Conservation (phyloP, 768 basidiomycete genomes). For the Boletus rubescentipes region DNA sequence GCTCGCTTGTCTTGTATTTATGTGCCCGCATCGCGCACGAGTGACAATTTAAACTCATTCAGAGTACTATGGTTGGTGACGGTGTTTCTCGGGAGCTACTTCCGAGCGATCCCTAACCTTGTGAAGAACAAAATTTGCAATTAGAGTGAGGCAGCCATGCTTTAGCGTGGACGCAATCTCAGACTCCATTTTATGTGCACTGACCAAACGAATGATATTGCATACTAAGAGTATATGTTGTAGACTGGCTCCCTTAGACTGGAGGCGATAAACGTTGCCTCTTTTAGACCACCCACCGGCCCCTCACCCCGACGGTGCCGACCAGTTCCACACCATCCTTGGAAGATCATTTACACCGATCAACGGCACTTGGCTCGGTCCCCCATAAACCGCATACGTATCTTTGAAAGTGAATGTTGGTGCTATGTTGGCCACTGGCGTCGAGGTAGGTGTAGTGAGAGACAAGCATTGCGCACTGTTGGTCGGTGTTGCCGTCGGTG, state of each 20-base stretch:
- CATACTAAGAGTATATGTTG: background rate
- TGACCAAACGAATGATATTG: background rate
- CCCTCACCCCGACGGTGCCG: slow-evolving; percentile 7
- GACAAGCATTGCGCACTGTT: slow-evolving; percentile 26
- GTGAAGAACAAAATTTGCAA: background rate
- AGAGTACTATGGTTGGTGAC: too few species aligned
- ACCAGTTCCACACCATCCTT: slow-evolving; percentile 22
- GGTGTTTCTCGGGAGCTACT: background rate
- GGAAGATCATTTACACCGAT: slow-evolving; percentile 17
- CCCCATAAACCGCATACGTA: slow-evolving; percentile 19
- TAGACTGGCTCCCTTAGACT: background rate
- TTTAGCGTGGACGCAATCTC: background rate
- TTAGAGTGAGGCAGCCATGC: background rate
- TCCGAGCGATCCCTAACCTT: background rate
- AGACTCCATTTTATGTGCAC: background rate
- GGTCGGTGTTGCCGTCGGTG: slow-evolving; percentile 27
- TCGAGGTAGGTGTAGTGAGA: slow-evolving; percentile 28
- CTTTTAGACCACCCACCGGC: background rate
- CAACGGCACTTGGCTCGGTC: slow-evolving; percentile 5
- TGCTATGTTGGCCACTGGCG: slow-evolving; percentile 20
- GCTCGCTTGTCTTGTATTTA: too few species aligned
- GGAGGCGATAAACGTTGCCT: too few species aligned
- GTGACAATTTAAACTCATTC: too few species aligned
- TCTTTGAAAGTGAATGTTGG: background rate
- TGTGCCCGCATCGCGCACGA: too few species aligned